Base-by-base conservation (phyloP, 2,329 filamentous ascomycete genomes). In the Colletotrichum abscissum region DNA sequence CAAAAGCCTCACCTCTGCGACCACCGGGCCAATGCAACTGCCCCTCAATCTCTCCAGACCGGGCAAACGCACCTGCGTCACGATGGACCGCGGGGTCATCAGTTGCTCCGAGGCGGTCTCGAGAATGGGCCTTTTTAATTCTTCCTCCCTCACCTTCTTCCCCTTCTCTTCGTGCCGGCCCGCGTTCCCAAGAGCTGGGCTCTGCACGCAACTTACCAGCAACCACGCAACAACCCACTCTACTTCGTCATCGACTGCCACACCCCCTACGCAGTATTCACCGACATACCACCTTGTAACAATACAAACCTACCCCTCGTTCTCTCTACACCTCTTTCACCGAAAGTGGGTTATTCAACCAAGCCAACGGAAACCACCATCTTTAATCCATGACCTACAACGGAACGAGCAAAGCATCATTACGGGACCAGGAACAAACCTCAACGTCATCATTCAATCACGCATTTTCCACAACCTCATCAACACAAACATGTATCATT, bases 371-470 rank as follows among this genome's bases (percentile, higher is more conserved):
- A 11, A 46, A 62, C 33, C 33, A 58, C 66, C n/a, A 57, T 49
- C 49, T 72, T 71, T 71, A 73, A 73, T 73, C 71, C 57, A 73
- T 71, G 71, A 73, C 71, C 59, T 58, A 62, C 64, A 68, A 67
- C 49, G 59, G 59, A 69, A 72, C 69, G 69, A 72, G 69, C 69
- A 63, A 72, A 64, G 42, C 69, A 72, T 72, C 65, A 72, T 64
- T 59, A 72, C 42, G 69, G 63, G 57, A 65, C 65, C 54, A 69
- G 64, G 66, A 58, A 72, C 58, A 69, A 5, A 38, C 55, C 54
- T 60, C 62, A 63, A 72, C 65, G 65, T 69, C 69, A 56, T 58
- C 49, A 56, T 57, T 19, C 38, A 59, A 59, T 42, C 33, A 28
- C 57, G 60, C 46, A 54, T 63, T 46, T 30, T 22, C 33, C 8